Conservation (phyloP, 805 yeast species). For the Wickerhamia fluorescens region DNA sequence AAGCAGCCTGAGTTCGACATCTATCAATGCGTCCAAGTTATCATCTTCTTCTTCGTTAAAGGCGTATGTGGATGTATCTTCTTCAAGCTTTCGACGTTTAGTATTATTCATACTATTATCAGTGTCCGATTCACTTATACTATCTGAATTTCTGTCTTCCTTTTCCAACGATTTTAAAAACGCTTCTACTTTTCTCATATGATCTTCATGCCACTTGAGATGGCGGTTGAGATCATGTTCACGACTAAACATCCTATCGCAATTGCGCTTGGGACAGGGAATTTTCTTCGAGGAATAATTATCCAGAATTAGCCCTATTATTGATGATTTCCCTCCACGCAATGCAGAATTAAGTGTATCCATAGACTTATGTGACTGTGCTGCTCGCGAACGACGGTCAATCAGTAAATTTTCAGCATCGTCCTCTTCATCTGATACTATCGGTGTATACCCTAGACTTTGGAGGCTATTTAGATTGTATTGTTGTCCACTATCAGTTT, state of each 20-base stretch:
- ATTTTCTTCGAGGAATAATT: constrained; percentile 30
- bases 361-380: constrained; percentile 3
- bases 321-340: constrained; percentile 9
- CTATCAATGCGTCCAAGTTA: constrained; percentile 17
- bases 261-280: constrained; percentile 42
- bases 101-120: too few relatives aligned
- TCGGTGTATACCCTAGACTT: constrained; percentile 3
- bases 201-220: constrained; percentile 44
- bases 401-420: constrained; percentile 2
- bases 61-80: neutral
- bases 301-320: constrained; percentile 29
- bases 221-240: constrained; percentile 45
- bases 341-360: constrained; percentile 4
- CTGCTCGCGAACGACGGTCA: constrained; percentile 2
- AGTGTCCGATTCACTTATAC: too few relatives aligned
- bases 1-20: constrained; percentile 15
- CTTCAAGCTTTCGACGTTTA: neutral
- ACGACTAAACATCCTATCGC: constrained; percentile 48
- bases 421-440: constrained; percentile 5
- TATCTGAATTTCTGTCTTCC: too few relatives aligned
- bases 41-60: constrained; percentile 15
- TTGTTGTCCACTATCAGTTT: constrained; percentile 6
- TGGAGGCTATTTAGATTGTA: constrained; percentile 6
- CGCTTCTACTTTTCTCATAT: constrained; percentile 21
- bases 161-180: constrained; percentile 22